Conservation (phyloP, 768 basidiomycete species). For the Sporobolomyces roseus region DNA sequence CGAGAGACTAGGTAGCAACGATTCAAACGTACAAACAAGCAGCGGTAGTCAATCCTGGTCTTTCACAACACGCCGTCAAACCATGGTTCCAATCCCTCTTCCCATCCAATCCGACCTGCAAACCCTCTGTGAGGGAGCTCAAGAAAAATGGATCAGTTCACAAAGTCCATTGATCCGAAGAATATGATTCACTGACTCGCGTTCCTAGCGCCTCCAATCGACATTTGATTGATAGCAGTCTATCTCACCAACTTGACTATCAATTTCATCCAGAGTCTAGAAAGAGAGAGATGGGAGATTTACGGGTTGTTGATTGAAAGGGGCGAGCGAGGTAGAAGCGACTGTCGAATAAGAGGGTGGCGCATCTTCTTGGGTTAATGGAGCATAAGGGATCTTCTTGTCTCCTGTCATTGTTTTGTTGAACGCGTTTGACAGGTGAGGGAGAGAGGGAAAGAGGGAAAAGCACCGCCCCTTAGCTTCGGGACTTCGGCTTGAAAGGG, state of each 20-base stretch:
- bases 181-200: not conserved
- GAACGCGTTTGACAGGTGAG: not conserved
- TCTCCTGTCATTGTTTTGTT: conserved; percentile 6
- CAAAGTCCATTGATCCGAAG: not conserved
- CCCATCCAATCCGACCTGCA: conserved; percentile 33
- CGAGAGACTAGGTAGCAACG: not conserved
- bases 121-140: not conserved
- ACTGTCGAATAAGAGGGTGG: conserved; percentile 26
- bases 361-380: not conserved
- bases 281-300: not conserved
- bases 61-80: conserved; percentile 22
- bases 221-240: conserved; percentile 9
- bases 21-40: conserved; percentile 15
- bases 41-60: conserved; percentile 6
- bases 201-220: conserved; percentile 25
- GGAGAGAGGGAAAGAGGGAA: not conserved
- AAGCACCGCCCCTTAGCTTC: not conserved
- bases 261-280: not conserved
- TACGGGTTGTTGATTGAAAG: conserved; percentile 21
- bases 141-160: not conserved
- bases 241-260: not conserved
- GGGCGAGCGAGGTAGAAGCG: not conserved
- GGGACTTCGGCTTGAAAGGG: too few species aligned
- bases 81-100: conserved; percentile 29
- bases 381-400: conserved; percentile 19